phyloP scores from a whole-genome alignment of 305 asterid species.

The Solanum hybrid region DNA sequence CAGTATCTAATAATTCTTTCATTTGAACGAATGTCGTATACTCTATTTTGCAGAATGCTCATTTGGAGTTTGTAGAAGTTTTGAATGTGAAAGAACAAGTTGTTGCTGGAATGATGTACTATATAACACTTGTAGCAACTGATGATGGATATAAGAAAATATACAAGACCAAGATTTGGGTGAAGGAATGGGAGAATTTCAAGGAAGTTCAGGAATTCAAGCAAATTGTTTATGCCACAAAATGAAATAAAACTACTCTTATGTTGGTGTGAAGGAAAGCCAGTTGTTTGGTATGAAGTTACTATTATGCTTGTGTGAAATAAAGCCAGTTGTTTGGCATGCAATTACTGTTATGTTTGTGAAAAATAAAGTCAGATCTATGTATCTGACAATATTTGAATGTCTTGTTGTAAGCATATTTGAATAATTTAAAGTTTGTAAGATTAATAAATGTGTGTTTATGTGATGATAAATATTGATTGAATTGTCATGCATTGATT shows the following conservation, averaged over 20 bases:
- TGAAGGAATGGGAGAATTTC: not conserved
- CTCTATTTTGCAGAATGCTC: not conserved
- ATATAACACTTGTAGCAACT: not conserved
- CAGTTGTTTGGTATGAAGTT: too few relatives aligned
- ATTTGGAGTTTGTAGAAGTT: not conserved
- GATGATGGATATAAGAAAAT: not conserved
- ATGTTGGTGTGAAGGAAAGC: too few relatives aligned
- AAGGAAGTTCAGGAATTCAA: not conserved
- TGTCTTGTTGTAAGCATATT: not conserved
- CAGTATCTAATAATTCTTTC: too few relatives aligned
- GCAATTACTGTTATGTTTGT: too few relatives aligned
- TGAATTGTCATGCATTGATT: not conserved
- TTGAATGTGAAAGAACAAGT: not conserved
- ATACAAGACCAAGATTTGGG: not conserved
- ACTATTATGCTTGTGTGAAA: too few relatives aligned
- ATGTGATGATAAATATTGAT: not conserved
- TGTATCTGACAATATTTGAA: too few relatives aligned
- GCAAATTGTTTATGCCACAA: not conserved
- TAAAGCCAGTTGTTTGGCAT: too few relatives aligned
- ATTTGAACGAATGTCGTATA: too few relatives aligned
- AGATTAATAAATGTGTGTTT: not conserved
- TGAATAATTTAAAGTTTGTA: not conserved
- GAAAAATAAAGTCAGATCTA: too few relatives aligned
- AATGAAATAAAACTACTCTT: not conserved
- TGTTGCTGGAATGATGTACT: not conserved